Conservation (phyloP, 1,139 yeast genomes). For the Kodamaea derodonti region DNA sequence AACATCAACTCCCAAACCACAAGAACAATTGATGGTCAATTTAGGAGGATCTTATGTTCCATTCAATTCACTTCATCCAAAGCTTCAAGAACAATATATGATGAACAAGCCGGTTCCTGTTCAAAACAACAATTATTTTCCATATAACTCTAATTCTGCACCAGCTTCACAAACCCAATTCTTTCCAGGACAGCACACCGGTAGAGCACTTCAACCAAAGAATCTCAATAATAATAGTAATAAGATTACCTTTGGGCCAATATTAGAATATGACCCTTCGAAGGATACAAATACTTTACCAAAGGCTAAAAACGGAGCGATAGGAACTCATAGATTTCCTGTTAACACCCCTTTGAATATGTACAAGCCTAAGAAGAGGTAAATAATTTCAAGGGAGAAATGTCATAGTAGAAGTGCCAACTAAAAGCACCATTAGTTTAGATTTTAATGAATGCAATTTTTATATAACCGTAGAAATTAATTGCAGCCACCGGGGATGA, state of each 20-base stretch:
- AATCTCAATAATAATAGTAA: constrained; percentile 16
- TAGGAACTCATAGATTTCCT: constrained; percentile 29
- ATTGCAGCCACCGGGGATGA: too few relatives aligned
- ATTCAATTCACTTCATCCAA: constrained; percentile 17
- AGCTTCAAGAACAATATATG: constrained; percentile 17
- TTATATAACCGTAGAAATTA: too few relatives aligned
- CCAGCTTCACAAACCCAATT: constrained; percentile 9
- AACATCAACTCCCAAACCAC: not conserved
- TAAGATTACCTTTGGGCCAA: constrained; percentile 40
- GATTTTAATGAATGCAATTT: too few relatives aligned
- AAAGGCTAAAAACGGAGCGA: constrained; percentile 13
- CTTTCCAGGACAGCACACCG: not conserved
- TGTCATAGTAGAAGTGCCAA: too few relatives aligned
- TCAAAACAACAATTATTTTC: not conserved
- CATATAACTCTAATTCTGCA: constrained; percentile 7
- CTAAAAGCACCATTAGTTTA: too few relatives aligned
- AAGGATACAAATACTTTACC: constrained; percentile 18
- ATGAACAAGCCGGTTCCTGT: constrained; percentile 11
- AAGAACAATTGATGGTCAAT: constrained; percentile 17
- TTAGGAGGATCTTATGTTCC: constrained; percentile 18
- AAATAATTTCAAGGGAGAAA: constrained; percentile 1
- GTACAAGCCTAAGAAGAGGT: constrained; percentile 32
- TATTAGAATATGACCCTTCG: constrained; percentile 41
- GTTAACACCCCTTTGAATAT: constrained; percentile 30
- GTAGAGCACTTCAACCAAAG: constrained; percentile 6